Evolutionary conservation across 371 early-diverging fungal genomes (phyloP).

Genomic region (Syncephalastrum contaminatum): DNA sequence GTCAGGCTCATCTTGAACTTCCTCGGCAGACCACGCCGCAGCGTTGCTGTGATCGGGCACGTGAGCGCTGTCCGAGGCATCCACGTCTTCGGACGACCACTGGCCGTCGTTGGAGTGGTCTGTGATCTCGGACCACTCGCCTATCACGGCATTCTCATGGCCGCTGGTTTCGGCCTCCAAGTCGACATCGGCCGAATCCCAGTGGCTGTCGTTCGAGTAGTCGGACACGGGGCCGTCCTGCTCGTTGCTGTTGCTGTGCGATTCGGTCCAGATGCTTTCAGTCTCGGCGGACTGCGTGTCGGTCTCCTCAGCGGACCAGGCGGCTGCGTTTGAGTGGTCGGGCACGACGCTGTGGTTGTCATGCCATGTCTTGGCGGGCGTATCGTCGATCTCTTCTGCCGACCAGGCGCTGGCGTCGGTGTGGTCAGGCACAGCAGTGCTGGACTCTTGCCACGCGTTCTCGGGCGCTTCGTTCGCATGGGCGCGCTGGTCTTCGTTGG

Average conservation of each 20-base stretch:
- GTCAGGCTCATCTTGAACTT: not conserved
- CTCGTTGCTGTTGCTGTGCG: not conserved
- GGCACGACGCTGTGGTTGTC: slow-evolving; percentile 2
- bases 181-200: slow-evolving; percentile 14
- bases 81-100: slow-evolving; percentile 14
- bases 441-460: not conserved
- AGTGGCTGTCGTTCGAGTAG: slow-evolving; percentile 1
- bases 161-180: not conserved
- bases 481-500: slow-evolving; percentile 19
- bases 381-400: slow-evolving; percentile 9
- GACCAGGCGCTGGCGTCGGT: slow-evolving; percentile 2
- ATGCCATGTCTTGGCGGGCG: slow-evolving; percentile 3
- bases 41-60: not conserved
- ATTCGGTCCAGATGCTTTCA: not conserved
- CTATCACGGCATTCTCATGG: not conserved
- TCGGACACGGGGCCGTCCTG: slow-evolving; percentile 1
- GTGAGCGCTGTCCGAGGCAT: not conserved
- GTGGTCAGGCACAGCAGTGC: not conserved
- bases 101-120: slow-evolving; percentile 18
- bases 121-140: slow-evolving; percentile 4
- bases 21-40: slow-evolving; percentile 5
- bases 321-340: slow-evolving; percentile 14
- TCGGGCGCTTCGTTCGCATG: slow-evolving; percentile 7
- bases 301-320: slow-evolving; percentile 9
- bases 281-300: not conserved